Base-by-base conservation (phyloP, 1,139 yeast genomes). In the Saccharomyces hybrid region DNA sequence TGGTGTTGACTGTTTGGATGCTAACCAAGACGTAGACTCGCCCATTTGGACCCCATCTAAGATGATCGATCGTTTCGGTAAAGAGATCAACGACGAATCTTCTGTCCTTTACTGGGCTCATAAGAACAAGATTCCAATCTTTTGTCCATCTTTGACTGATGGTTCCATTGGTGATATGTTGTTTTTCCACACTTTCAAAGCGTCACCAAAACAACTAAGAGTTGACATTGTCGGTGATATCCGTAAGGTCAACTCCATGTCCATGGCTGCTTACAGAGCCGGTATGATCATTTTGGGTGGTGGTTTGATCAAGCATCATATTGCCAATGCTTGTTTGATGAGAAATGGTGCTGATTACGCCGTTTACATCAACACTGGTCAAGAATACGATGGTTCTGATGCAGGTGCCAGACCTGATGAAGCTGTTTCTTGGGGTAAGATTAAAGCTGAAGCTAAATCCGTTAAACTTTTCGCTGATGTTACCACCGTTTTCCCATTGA, bases 321-420 rank as follows among this genome's bases (percentile, higher is more conserved):
- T 93, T 63, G 91, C 96, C 68, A 93, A 93, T 70, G 99, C 99
- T 5, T 91, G 98, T 71, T 78, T 93, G 65, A 93, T 93, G 99
- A 85, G 99, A 77, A 95, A 93, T 66, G 99, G 99, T 64, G 99
- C 99, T 24, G 99, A 93, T 71, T 89, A 84, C 68, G 98, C 99
- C 2, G 97, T 93, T 19, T 93, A 82, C 73, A 91, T 93, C 71
- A 95, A 95, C 73, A 93, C 99, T 12, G 99, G 97, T 47, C 99
- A 93, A 74, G 99, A 93, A 71, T 95, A 90, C 67, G 99, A 93
- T 68, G 99, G 99, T 52, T 88, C 96, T 14, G 99, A 93, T 71
- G 98, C 99, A 16, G 99, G 99, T 60, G 99, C 99, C 5, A 82
- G 99, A 69, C 98, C 99, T 0, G 99, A 95, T 70, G 99, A 93